Conservation (phyloP, 1,284 basidiomycete species). For the Trametes hirsuta region DNA sequence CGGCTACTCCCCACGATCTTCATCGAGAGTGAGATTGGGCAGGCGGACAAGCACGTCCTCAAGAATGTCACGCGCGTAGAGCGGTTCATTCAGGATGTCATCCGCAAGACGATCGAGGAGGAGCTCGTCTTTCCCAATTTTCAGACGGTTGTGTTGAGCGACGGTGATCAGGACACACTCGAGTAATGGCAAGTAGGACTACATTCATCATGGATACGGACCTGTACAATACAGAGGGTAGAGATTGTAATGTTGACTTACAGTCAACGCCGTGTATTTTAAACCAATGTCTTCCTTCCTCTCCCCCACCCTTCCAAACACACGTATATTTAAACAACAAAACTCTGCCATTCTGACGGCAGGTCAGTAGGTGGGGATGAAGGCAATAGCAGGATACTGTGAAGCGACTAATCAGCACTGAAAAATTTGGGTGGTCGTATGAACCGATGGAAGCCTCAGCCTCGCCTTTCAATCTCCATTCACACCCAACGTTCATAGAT, state of each 20-base stretch:
- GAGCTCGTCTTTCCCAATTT: conserved; percentile 95
- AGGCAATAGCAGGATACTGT: no score
- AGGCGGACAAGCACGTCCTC: conserved; percentile 93
- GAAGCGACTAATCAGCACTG: neutral
- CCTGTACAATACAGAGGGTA: no score
- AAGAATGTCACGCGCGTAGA: conserved; percentile 98
- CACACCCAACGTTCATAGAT: conserved; percentile 54
- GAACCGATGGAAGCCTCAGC: conserved; percentile 55
- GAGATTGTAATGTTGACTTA: no score
- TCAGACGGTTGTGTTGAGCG: conserved; percentile 77
- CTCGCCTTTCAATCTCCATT: conserved; percentile 84
- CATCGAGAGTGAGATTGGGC: conserved; percentile 97
- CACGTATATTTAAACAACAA: no score
- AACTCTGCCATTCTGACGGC: no score
- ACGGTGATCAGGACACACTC: conserved; percentile 18
- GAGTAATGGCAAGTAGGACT: no score
- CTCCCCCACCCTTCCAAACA: no score
- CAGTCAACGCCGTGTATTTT: no score
- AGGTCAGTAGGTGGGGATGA: no score
- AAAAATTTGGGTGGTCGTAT: neutral
- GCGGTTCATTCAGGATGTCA: conserved; percentile 92
- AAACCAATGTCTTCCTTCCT: no score
- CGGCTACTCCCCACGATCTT: conserved; percentile 88
- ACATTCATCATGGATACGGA: no score
- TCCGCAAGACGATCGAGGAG: conserved; percentile 92